These are phyloP conservation scores for Coprinopsis marcescibilis DNA, from an alignment of 768 basidiomycete species.

Conservation along the genomic window DNA sequence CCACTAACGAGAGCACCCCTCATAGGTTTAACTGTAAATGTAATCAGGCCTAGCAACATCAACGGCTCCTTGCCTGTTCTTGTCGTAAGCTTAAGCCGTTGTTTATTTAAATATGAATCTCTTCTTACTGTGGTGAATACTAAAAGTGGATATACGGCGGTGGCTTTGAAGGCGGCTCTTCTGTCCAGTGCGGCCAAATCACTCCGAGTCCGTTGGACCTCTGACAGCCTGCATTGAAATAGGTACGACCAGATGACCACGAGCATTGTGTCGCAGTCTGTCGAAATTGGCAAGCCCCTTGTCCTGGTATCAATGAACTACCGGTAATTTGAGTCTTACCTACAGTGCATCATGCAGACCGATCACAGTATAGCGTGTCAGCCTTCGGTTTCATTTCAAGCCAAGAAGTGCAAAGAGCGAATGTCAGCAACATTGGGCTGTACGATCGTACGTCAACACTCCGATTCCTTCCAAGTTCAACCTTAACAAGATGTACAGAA, in stretches of 20 bases:
- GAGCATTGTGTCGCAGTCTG: slow-evolving; percentile 37
- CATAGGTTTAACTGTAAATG: slow-evolving; percentile 39
- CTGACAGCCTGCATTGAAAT: background rate
- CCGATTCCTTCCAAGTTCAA: background rate
- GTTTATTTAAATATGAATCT: too few species aligned
- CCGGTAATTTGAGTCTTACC: slow-evolving; percentile 18
- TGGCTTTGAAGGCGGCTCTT: slow-evolving; percentile 23
- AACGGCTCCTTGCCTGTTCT: slow-evolving; percentile 41
- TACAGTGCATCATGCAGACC: background rate
- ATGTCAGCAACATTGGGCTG: slow-evolving; percentile 25
- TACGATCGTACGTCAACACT: slow-evolving; percentile 24
- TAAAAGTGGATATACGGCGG: slow-evolving; percentile 41
- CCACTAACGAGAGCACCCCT: too few species aligned
- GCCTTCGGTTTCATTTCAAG: slow-evolving; percentile 27
- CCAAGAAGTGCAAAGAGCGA: slow-evolving; percentile 22
- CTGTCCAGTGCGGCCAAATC: slow-evolving; percentile 13
- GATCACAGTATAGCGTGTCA: background rate
- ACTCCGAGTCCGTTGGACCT: background rate
- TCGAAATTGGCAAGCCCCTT: slow-evolving; percentile 38
- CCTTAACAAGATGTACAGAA: slow-evolving; percentile 15
- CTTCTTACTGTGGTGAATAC: too few species aligned
- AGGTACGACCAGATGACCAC: slow-evolving; percentile 31
- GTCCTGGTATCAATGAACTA: slow-evolving; percentile 54
- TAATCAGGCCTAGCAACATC: slow-evolving; percentile 34
- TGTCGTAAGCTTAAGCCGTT: slow-evolving; percentile 38